Evolutionary conservation across 1,284 basidiomycete species (phyloP), one percentile per base, ranked within the genome.

Genomic region (Tilletia indica): DNA sequence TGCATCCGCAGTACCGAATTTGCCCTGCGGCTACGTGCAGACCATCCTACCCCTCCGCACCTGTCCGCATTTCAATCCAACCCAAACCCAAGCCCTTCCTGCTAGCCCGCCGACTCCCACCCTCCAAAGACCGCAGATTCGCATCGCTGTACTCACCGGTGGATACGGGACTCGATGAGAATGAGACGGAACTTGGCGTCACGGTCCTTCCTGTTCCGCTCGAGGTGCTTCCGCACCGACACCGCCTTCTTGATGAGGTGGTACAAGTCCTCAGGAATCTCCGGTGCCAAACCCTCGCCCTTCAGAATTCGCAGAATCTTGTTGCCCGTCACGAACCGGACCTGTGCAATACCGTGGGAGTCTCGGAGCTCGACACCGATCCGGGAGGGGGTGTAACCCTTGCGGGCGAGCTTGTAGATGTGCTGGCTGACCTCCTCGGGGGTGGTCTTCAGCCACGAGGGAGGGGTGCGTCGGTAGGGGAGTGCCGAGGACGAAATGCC

Each of bases 161-260:
- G 96, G 87, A 99, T 97, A 85, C 96, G 90, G 82, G 94, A 97
- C 90, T 99, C 96, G 88, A 98, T 96, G 82, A 97, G 88, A 88
- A 96, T 95, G 84, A 96, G 85, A 77, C 85, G 86, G 87, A 97
- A 98, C 89, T 97, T 97, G 87, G 93, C 68, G 71, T 77, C 77
- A 89, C 93, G 94, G 90, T 97, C 96, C 87, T 95, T 97, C 86
- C 96, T 91, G 93, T 97, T 98, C 83, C 90, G 89, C 88, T 97
- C 94, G 82, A 99, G 90, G 88, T 98, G 96, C 90, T 98, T 98
- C 87, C 96, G 94, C 85, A 99, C 93, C 80, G 93, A 89, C 85
- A 98, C 95, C 86, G 96, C 96, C 91, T 98, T 98, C 91, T 98
- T 98, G 90, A 98, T 92, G 86, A 97, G 91, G 90, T 94, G 92